Evolutionary conservation across 1,284 basidiomycete species (phyloP).

Genomic region (Tranzscheliella williamsii): DNA sequence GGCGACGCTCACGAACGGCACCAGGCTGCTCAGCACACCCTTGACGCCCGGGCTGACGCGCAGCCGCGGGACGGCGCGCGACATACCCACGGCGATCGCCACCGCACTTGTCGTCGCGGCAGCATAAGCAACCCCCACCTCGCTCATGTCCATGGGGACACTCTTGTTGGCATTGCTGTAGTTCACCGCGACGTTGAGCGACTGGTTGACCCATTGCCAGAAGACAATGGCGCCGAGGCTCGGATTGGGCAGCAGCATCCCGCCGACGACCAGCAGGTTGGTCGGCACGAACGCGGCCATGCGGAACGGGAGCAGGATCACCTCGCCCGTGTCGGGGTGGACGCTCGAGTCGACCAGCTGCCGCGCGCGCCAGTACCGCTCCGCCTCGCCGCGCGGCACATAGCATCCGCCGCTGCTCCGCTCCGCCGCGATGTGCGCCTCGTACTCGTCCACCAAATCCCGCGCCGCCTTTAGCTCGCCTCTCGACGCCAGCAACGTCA

Average conservation of each 20-base stretch:
- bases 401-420: conserved; percentile 12
- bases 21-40: conserved; percentile 59
- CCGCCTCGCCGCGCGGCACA: conserved; percentile 27
- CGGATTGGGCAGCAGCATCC: conserved; percentile 60
- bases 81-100: conserved; percentile 65
- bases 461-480: conserved; percentile 29
- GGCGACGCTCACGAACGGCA: conserved; percentile 66
- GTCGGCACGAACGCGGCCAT: conserved; percentile 67
- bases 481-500: conserved; percentile 64
- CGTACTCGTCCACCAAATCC: conserved; percentile 24
- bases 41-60: conserved; percentile 29
- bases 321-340: conserved; percentile 63
- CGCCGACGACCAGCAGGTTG: conserved; percentile 64
- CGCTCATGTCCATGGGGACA: conserved; percentile 63
- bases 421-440: conserved; percentile 25
- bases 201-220: conserved; percentile 67
- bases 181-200: conserved; percentile 60
- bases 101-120: conserved; percentile 65
- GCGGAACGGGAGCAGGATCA: conserved; percentile 64
- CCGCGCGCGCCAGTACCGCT: conserved; percentile 42
- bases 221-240: conserved; percentile 62
- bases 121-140: conserved; percentile 64
- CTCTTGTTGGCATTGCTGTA: conserved; percentile 65
- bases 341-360: conserved; percentile 62
- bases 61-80: conserved; percentile 63